Conservation (phyloP, 1,284 basidiomycete species). For the Hemileia vastatrix region DNA sequence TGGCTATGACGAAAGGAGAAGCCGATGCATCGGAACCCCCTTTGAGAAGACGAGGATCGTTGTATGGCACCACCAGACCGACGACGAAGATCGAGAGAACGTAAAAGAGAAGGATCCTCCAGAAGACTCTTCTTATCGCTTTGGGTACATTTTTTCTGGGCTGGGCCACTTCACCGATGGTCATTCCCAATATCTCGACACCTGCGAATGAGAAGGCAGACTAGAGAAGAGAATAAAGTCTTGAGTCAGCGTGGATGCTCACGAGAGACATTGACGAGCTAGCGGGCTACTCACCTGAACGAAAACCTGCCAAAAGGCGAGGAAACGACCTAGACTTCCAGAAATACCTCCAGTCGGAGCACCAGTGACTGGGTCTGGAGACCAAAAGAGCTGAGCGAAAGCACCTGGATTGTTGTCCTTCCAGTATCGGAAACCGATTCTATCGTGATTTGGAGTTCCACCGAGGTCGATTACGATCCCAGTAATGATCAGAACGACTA, state of each 20-base stretch:
- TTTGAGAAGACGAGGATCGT: conserved; percentile 55
- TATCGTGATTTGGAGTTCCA: conserved; percentile 42
- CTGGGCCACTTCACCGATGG: conserved; percentile 63
- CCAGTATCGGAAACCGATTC: conserved; percentile 49
- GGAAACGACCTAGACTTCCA: conserved; percentile 41
- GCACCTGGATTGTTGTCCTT: conserved; percentile 56
- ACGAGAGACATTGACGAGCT: background rate
- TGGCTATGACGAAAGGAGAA: conserved; percentile 71
- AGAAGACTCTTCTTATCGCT: conserved; percentile 70
- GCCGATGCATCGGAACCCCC: conserved; percentile 52
- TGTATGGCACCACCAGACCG: conserved; percentile 59
- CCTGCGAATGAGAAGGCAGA: conserved; percentile 47
- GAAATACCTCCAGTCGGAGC: conserved; percentile 38
- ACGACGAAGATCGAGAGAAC: conserved; percentile 51
- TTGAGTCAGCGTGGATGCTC: background rate
- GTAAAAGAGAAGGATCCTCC: conserved; percentile 28
- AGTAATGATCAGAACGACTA: conserved; percentile 56
- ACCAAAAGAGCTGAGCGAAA: conserved; percentile 38
- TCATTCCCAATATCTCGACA: conserved; percentile 76
- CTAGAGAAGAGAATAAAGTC: conserved; percentile 30
- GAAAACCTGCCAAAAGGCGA: conserved; percentile 42
- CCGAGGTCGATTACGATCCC: conserved; percentile 56
- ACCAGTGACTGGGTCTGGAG: conserved; percentile 49
- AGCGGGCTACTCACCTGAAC: conserved; percentile 32
- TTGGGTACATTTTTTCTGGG: conserved; percentile 67